Percentiles rank a stretch among this genome's conserved stretches.
Conservation (phyloP, 73 alveolate species). For the Tetrahymena thermophila region DNA sequence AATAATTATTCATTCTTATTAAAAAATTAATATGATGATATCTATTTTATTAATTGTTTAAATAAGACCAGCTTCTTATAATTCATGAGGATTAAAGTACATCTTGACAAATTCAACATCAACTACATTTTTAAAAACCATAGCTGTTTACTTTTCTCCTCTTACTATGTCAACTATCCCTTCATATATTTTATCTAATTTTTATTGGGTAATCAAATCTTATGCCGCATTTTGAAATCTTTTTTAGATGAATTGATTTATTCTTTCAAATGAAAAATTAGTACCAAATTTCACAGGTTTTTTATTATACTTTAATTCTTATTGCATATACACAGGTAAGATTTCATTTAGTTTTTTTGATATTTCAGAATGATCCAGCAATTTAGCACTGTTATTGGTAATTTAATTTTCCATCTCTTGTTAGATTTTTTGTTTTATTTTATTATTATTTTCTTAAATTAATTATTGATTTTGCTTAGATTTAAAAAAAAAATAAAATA, state of each 20-base stretch:
- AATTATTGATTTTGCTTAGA: no score
- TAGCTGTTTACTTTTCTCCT: not conserved
- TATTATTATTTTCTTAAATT: no score
- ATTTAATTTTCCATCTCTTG: no score
- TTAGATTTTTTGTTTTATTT: no score
- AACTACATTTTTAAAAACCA: not conserved
- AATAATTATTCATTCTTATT: not conserved
- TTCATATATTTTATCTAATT: not conserved
- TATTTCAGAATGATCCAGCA: no score
- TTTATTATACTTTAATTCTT: not conserved
- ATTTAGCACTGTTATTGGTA: no score
- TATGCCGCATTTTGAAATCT: not conserved
- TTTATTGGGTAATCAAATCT: not conserved
- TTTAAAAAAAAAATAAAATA: no score
- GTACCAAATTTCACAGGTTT: not conserved
- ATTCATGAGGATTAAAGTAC: not conserved
- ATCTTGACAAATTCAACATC: not conserved
- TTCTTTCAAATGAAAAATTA: no score
- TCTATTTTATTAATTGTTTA: no score
- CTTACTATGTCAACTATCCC: not conserved
- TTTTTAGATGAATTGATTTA: not conserved
- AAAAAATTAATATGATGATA: no score
- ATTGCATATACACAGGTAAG: not conserved
- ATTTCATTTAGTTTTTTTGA: no score
- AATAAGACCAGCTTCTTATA: not conserved